Percentiles rank a stretch among this genome's conserved stretches.
phyloP scores from a whole-genome alignment of 345 rosid species.

The Combretum micranthum region DNA sequence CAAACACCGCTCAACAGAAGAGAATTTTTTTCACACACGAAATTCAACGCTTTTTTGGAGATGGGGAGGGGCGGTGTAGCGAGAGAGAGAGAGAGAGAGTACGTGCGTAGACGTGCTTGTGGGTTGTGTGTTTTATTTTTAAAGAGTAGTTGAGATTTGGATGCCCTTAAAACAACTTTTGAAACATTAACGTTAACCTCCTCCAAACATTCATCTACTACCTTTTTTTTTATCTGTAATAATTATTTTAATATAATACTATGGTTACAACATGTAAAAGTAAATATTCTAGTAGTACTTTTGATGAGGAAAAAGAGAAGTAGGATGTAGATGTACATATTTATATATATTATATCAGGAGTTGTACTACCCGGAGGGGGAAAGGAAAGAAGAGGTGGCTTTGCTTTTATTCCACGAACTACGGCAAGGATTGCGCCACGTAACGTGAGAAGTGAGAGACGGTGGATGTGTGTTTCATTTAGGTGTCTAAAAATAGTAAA shows the following conservation, averaged over 20 bases:
- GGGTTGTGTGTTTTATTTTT: slow-evolving; percentile 10
- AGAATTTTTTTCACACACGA: slow-evolving; percentile 18
- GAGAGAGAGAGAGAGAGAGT: neutral
- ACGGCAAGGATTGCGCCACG: slow-evolving; percentile 11
- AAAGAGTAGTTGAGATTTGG: slow-evolving; percentile 27
- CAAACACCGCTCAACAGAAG: slow-evolving; percentile 66
- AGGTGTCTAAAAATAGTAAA: too few species aligned
- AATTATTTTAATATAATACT: too few species aligned
- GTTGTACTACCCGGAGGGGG: neutral
- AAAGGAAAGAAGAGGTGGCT: neutral
- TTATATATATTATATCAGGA: too few species aligned
- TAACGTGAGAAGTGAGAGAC: neutral
- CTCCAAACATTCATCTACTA: too few species aligned
- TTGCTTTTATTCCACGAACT: slow-evolving; percentile 3
- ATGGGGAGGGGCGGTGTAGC: neutral
- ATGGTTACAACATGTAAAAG: too few species aligned
- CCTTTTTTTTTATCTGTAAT: too few species aligned
- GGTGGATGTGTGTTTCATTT: neutral
- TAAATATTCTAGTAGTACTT: too few species aligned
- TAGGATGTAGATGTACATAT: too few species aligned
- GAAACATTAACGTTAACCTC: too few species aligned
- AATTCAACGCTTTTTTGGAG: slow-evolving; percentile 41
- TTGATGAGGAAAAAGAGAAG: too few species aligned
- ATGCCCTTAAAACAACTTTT: neutral
- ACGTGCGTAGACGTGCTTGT: slow-evolving; percentile 15